phyloP scores from a whole-genome alignment of 176 grass and related monocot genomes.

The Musa acuminata region DNA sequence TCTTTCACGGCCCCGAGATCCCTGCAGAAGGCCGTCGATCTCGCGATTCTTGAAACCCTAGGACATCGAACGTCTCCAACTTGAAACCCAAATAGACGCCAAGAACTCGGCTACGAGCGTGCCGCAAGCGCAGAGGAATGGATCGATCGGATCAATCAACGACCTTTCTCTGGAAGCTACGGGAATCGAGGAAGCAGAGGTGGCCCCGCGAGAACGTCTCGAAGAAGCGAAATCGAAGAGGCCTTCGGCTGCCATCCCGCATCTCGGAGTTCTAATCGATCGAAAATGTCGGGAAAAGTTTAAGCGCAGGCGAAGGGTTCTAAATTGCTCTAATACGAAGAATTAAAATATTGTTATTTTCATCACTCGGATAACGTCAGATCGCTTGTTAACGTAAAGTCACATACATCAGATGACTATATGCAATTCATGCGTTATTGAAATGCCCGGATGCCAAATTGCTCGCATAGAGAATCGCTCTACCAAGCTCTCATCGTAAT shows the following conservation, averaged over 20 bases:
- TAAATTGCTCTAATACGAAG: no score
- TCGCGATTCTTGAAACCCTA: neutral
- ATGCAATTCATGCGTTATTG: no score
- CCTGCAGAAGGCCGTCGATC: neutral
- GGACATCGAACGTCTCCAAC: neutral
- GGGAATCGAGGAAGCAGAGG: neutral
- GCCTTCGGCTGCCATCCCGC: no score
- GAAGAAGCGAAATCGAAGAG: neutral
- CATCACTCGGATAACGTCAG: no score
- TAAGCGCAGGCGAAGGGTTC: neutral
- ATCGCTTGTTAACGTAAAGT: no score
- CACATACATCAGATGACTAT: no score
- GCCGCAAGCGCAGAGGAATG: neutral
- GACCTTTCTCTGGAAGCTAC: neutral
- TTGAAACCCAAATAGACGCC: neutral
- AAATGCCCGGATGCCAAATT: no score
- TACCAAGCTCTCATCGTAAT: no score
- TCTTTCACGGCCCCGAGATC: neutral
- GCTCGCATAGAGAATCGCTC: no score
- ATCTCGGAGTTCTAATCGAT: no score
- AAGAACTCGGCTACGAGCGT: neutral
- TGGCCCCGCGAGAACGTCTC: no score
- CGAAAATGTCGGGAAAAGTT: neutral
- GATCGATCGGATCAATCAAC: neutral
- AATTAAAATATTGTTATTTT: no score